Base-by-base conservation (phyloP, 2,329 filamentous ascomycete genomes). In the Fusarium sp. region DNA sequence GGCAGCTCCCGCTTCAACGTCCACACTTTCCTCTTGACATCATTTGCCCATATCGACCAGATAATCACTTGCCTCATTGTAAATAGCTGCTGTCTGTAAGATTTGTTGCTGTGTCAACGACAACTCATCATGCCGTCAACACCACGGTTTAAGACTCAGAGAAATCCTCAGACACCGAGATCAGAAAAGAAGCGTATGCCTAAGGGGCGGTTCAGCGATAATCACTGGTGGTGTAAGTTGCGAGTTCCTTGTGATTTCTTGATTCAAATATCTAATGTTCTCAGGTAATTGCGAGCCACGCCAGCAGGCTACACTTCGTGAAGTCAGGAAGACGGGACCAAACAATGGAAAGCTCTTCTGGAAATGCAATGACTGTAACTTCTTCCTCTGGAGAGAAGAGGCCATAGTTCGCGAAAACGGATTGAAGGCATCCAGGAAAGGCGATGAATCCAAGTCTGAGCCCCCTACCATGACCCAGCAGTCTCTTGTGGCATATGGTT, bases 371-470 rank as follows among this genome's bases (percentile, higher is more conserved):
- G 76, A 77, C 48, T 86, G 84, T 73, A 57, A 72, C 9, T 84
- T 86, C 71, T 86, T 84, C 62, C 70, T 85, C 24, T 86, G 81
- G 80, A 77, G 78, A n/a, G 80, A 84, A 10, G 76, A 78, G 2
- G 82, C 83, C 12, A 65, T 71, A 34, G 55, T 65, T 22, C 76
- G 78, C 7, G 77, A 82, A 68, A 74, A 61, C 1, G 74, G 73
- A 6, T 60, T 73, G 34, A 60, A 45, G 7, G 30, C 55, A 10
- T 47, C 69, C 12, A 51, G 65, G 11, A 70, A 41, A 13, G 48
- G 25, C 5, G 51, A 49, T 29, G 62, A 68, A n/a, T 55, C 73
- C 12, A 68, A 46, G 32, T 69, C 75, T 3, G 78, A 69, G 57
- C 75, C 76, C 25, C 77, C 76, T 4, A 69, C 65, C 1, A 61